Evolutionary conservation across 139 green algal species (phyloP).

Genomic region (Coelastrella sp.): DNA sequence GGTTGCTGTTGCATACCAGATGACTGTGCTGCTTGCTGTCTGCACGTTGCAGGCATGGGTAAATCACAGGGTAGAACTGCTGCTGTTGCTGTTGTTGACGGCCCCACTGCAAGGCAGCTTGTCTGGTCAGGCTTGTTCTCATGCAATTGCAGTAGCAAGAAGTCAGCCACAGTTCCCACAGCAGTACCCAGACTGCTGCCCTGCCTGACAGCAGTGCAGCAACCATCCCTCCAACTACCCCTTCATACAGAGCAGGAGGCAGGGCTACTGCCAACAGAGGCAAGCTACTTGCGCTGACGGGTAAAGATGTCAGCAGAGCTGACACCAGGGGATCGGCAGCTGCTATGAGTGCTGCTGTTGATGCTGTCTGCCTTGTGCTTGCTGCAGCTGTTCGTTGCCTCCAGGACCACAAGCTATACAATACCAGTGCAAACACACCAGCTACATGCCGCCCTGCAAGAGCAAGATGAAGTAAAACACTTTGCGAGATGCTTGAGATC

Average conservation of each 20-base stretch:
- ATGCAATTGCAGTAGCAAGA: conserved; percentile 7
- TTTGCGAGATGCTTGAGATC: too few species aligned
- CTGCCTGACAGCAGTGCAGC: not conserved
- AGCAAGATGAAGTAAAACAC: too few species aligned
- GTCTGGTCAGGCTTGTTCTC: not conserved
- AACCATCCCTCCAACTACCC: not conserved
- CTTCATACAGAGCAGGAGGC: conserved; percentile 16
- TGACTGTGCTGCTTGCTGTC: not conserved
- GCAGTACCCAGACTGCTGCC: not conserved
- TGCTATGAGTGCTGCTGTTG: not conserved
- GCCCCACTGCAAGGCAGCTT: not conserved
- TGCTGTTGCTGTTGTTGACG: not conserved
- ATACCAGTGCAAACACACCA: not conserved
- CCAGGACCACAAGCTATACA: not conserved
- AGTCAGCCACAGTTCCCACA: conserved; percentile 17
- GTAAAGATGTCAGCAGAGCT: not conserved
- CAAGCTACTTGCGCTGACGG: not conserved
- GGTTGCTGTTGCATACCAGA: not conserved
- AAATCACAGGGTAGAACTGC: not conserved
- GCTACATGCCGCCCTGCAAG: too few species aligned
- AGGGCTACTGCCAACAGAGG: not conserved
- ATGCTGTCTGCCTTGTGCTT: not conserved
- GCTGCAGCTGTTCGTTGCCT: not conserved
- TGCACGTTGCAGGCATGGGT: not conserved
- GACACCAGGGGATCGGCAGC: not conserved